Percentiles rank a stretch among this genome's conserved stretches.
phyloP scores from a whole-genome alignment of 768 basidiomycete species.

The Xanthoconium stramineum region DNA sequence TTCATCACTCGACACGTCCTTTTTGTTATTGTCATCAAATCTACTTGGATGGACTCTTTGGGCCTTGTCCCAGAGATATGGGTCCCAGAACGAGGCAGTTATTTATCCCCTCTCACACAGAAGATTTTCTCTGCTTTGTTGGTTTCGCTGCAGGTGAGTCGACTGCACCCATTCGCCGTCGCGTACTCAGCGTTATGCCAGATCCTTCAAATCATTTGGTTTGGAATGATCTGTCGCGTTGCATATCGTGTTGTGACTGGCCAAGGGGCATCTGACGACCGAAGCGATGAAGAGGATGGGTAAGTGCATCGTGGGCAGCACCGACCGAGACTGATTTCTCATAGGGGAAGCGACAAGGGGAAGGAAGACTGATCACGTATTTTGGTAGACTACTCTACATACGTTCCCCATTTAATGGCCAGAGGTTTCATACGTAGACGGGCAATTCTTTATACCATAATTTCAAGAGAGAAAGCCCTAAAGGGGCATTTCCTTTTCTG shows the following conservation, averaged over 20 bases:
- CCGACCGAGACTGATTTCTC: constrained; percentile 10
- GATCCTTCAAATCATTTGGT: constrained; percentile 83
- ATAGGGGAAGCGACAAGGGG: constrained; percentile 14
- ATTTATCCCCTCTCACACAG: constrained; percentile 45
- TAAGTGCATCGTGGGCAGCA: constrained; percentile 28
- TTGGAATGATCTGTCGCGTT: constrained; percentile 77
- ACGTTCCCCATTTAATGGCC: constrained; percentile 23
- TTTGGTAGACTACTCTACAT: constrained; percentile 26
- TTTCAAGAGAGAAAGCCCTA: not conserved
- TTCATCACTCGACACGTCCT: constrained; percentile 84
- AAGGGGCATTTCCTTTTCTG: constrained; percentile 28
- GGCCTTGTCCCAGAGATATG: constrained; percentile 49
- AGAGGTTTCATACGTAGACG: constrained; percentile 23
- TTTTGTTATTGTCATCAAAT: constrained; percentile 69
- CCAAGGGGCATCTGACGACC: constrained; percentile 72
- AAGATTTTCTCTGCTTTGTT: constrained; percentile 54
- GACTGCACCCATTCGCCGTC: not conserved
- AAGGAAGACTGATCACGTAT: constrained; percentile 26
- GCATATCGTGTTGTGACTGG: constrained; percentile 79
- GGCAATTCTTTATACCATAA: constrained; percentile 29
- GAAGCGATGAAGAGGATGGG: constrained; percentile 79
- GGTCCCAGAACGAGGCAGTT: constrained; percentile 57
- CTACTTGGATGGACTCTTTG: constrained; percentile 51
- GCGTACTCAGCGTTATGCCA: constrained; percentile 27
- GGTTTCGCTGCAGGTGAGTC: constrained; percentile 55